Conservation (phyloP, 163 green algal species). For the Chlorella variabilis region DNA sequence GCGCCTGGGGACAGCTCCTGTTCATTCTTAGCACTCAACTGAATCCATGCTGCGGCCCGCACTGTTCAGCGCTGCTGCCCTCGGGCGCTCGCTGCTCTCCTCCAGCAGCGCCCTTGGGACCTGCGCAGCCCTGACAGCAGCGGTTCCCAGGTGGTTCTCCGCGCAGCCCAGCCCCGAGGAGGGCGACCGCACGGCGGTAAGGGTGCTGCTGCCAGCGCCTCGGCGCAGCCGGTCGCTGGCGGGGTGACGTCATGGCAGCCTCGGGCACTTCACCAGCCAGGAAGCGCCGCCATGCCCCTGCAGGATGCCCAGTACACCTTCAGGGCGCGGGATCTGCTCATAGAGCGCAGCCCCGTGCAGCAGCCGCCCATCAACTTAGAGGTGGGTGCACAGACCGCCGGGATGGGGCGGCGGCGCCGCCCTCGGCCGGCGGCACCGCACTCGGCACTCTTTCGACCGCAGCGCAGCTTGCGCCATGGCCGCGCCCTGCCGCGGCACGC, state of each 20-base stretch:
- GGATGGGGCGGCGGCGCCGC: neutral
- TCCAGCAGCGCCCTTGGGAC: too few relatives aligned
- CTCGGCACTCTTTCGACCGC: neutral
- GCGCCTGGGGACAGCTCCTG: neutral
- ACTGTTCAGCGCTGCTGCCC: neutral
- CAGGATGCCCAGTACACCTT: constrained; percentile 20
- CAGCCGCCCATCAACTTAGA: constrained; percentile 30
- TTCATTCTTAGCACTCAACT: neutral
- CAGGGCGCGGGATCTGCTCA: constrained; percentile 5
- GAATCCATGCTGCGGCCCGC: neutral
- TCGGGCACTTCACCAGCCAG: neutral
- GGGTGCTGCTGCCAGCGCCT: neutral
- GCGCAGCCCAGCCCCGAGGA: constrained; percentile 5
- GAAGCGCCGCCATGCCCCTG: neutral
- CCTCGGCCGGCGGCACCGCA: neutral
- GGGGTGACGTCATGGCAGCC: neutral
- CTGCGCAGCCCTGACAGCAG: neutral
- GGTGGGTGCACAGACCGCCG: neutral
- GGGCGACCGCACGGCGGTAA: constrained; percentile 1
- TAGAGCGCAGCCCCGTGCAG: constrained; percentile 29
- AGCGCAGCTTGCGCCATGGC: neutral
- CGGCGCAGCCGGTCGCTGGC: too few relatives aligned
- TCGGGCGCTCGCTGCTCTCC: neutral
- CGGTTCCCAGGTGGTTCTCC: neutral
- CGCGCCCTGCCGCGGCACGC: neutral